These are phyloP conservation scores for Talaromyces stipitatus DNA, from an alignment of 495 filamentous ascomycete genomes.

Conservation along the genomic window DNA sequence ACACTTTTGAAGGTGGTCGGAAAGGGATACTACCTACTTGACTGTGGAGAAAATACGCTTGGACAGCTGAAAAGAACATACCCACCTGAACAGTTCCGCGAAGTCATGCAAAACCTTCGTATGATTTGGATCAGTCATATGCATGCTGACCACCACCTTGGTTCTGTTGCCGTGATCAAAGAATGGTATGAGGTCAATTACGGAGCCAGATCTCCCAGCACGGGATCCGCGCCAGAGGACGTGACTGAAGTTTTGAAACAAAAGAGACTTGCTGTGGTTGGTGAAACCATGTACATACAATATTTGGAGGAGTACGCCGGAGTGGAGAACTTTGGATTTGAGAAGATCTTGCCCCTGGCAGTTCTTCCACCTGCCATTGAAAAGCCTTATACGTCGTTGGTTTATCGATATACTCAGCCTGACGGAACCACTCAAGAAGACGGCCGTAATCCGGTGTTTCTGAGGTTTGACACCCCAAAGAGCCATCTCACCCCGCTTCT, in stretches of 20 bases:
- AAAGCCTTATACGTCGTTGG: constrained; percentile 12
- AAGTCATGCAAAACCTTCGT: constrained; percentile 68
- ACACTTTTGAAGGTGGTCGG: constrained; percentile 81
- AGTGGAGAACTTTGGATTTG: constrained; percentile 71
- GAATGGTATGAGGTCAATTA: constrained; percentile 61
- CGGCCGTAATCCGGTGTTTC: constrained; percentile 10
- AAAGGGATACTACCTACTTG: constrained; percentile 75
- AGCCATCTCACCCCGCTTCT: constrained; percentile 27
- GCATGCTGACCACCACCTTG: constrained; percentile 95
- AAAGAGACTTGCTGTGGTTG: constrained; percentile 51
- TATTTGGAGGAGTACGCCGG: constrained; percentile 72
- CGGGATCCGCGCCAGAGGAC: constrained; percentile 17
- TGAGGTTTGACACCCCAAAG: constrained; percentile 19
- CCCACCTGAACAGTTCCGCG: constrained; percentile 49
- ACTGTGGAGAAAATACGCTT: constrained; percentile 87
- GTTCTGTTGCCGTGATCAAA: constrained; percentile 66
- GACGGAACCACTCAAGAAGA: constrained; percentile 22
- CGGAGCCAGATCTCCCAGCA: constrained; percentile 7
- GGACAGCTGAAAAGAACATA: constrained; percentile 82
- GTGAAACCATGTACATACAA: constrained; percentile 54
- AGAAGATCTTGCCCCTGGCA: constrained; percentile 40
- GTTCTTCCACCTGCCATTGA: constrained; percentile 3
- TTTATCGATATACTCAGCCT: constrained; percentile 21
- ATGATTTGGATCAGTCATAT: constrained; percentile 91
- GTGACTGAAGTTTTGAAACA: constrained; percentile 30